Evolutionary conservation across 257 asterid genomes (phyloP).

Genomic region (Ocimum tenuiflorum): DNA sequence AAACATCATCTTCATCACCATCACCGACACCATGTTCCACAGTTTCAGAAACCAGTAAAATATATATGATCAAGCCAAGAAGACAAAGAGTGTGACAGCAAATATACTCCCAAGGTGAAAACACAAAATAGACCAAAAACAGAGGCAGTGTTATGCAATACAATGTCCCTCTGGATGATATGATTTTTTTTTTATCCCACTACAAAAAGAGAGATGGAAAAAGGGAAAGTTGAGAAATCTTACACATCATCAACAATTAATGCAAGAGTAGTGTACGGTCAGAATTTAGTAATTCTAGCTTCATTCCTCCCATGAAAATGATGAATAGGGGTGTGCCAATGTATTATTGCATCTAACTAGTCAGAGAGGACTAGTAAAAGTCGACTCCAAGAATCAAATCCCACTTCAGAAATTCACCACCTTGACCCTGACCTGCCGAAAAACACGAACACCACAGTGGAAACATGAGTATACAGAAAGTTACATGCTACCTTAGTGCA

Average conservation of each 20-base stretch:
- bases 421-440: constrained; percentile 70
- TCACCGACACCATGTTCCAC: too few species aligned
- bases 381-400: background rate
- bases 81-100: background rate
- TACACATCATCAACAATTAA: constrained; percentile 38
- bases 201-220: too few species aligned
- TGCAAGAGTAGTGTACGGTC: constrained; percentile 24
- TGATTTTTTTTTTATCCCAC: too few species aligned
- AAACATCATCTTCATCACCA: too few species aligned
- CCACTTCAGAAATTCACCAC: constrained; percentile 53
- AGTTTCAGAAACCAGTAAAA: background rate
- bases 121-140: background rate
- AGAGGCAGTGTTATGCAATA: background rate
- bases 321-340: constrained; percentile 36
- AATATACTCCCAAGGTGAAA: background rate
- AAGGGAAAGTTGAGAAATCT: constrained; percentile 21
- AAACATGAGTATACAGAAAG: background rate
- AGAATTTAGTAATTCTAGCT: constrained; percentile 33
- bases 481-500: background rate
- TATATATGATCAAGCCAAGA: background rate
- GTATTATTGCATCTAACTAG: constrained; percentile 44
- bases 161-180: constrained; percentile 18
- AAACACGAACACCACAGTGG: background rate
- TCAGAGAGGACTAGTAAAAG: constrained; percentile 22
- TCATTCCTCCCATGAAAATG: constrained; percentile 48